Conservation (phyloP, 805 yeast species). For the Metschnikowia noctiluminum region DNA sequence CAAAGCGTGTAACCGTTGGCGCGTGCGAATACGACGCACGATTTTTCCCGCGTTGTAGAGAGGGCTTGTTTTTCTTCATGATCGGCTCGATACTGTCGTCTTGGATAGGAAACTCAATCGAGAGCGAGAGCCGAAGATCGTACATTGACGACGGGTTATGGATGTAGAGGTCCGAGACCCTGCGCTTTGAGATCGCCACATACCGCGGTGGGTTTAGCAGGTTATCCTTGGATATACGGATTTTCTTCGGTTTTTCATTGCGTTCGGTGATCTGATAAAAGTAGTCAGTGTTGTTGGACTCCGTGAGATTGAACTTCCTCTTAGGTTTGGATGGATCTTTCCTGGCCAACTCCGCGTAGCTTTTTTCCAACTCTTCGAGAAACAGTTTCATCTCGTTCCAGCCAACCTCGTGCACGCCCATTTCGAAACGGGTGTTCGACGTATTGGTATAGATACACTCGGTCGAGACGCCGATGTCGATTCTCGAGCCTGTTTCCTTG, state of each 20-base stretch:
- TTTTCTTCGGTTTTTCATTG: constrained; percentile 59
- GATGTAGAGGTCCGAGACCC: constrained; percentile 69
- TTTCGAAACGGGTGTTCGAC: constrained; percentile 54
- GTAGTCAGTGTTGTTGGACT: constrained; percentile 60
- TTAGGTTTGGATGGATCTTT: constrained; percentile 31
- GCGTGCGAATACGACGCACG: constrained; percentile 69
- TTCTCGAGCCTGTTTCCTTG: constrained; percentile 57
- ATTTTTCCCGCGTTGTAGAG: constrained; percentile 63
- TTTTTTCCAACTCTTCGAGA: constrained; percentile 51
- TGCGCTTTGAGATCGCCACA: constrained; percentile 67
- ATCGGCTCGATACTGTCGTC: constrained; percentile 53
- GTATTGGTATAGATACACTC: constrained; percentile 62
- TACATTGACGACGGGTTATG: constrained; percentile 73
- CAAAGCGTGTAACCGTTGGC: constrained; percentile 71
- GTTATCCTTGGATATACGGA: constrained; percentile 65
- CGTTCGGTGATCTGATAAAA: constrained; percentile 60
- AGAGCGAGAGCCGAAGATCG: constrained; percentile 73
- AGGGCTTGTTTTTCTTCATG: constrained; percentile 49
- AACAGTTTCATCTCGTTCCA: constrained; percentile 55
- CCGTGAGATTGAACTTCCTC: constrained; percentile 56
- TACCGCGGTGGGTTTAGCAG: constrained; percentile 60
- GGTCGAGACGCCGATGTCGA: constrained; percentile 63
- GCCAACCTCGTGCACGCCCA: constrained; percentile 63
- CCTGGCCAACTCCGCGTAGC: constrained; percentile 41
- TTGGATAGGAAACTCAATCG: constrained; percentile 71